A percentile compares a stretch with the other conserved stretches of the same genome.
phyloP scores from a whole-genome alignment of 2,329 filamentous ascomycete genomes.

The Cordyceps pruinosa region DNA sequence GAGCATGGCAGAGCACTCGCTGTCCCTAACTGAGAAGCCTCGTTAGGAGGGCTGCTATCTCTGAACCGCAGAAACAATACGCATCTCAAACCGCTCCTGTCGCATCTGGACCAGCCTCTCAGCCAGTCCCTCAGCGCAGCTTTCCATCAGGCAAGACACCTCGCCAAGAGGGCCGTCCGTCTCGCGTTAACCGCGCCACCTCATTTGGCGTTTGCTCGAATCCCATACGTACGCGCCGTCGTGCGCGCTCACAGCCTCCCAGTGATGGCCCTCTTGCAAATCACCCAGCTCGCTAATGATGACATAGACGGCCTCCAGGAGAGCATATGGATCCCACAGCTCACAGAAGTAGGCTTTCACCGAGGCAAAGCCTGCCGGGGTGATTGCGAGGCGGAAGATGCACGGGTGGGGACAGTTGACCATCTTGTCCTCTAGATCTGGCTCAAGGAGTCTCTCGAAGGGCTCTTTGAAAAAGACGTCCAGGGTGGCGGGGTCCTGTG shows the following conservation, averaged over 20 bases:
- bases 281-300: neutral
- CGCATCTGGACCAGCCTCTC: neutral
- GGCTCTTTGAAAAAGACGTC: neutral
- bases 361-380: neutral
- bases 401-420: neutral
- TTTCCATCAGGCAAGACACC: neutral
- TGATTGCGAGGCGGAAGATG: neutral
- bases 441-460: neutral
- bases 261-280: neutral
- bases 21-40: too few relatives aligned
- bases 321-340: neutral
- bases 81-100: neutral
- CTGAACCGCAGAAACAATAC: neutral
- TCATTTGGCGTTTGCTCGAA: neutral
- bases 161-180: neutral
- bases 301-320: neutral
- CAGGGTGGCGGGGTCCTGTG: neutral
- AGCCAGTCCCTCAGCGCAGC: too few relatives aligned
- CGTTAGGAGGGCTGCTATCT: too few relatives aligned
- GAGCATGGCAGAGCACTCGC: too few relatives aligned
- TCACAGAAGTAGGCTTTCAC: neutral
- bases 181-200: neutral
- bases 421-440: neutral
- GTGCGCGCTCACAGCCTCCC: neutral
- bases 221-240: neutral